Percentiles rank a stretch among this genome's conserved stretches.
These are phyloP conservation scores for Hygrocybe coccinea DNA, from an alignment of 768 basidiomycete species.

Conservation along the genomic window DNA sequence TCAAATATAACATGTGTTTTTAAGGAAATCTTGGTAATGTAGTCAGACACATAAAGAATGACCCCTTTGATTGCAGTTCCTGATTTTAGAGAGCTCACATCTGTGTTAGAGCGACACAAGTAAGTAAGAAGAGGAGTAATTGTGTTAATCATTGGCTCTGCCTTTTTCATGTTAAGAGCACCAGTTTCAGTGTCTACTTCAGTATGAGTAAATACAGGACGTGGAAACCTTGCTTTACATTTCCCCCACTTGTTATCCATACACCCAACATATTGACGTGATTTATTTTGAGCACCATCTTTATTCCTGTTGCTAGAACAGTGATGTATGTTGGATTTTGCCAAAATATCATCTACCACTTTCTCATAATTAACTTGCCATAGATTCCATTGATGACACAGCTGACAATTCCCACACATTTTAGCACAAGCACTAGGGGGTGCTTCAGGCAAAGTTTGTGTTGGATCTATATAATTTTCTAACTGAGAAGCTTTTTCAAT, in stretches of 20 bases:
- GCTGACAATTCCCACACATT: conserved; percentile 28
- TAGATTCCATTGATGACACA: conserved; percentile 8
- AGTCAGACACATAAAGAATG: conserved; percentile 25
- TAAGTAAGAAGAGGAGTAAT: too few species aligned
- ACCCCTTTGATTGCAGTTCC: conserved; percentile 21
- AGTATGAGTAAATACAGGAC: conserved; percentile 17
- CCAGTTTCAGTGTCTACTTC: conserved; percentile 25
- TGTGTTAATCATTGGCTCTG: conserved; percentile 21
- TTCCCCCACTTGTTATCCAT: conserved; percentile 22
- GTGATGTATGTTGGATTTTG: conserved; percentile 16
- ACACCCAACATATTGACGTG: conserved; percentile 17
- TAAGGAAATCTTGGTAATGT: conserved; percentile 24
- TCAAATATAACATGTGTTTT: conserved; percentile 30
- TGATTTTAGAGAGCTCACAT: too few species aligned
- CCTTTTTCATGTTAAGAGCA: conserved; percentile 25
- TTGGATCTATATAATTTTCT: conserved; percentile 17
- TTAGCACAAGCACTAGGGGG: conserved; percentile 23
- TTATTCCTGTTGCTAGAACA: conserved; percentile 20
- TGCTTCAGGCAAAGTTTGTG: conserved; percentile 18
- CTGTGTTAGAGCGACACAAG: too few species aligned
- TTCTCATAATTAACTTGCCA: conserved; percentile 15
- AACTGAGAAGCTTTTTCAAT: background rate
- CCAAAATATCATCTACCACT: conserved; percentile 18
- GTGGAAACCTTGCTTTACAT: conserved; percentile 34
- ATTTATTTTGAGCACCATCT: conserved; percentile 24